A percentile compares a stretch with the other conserved stretches of the same genome.
These are phyloP conservation scores for Solanum dulcamara DNA, from an alignment of 257 asterid genomes.

Conservation along the genomic window DNA sequence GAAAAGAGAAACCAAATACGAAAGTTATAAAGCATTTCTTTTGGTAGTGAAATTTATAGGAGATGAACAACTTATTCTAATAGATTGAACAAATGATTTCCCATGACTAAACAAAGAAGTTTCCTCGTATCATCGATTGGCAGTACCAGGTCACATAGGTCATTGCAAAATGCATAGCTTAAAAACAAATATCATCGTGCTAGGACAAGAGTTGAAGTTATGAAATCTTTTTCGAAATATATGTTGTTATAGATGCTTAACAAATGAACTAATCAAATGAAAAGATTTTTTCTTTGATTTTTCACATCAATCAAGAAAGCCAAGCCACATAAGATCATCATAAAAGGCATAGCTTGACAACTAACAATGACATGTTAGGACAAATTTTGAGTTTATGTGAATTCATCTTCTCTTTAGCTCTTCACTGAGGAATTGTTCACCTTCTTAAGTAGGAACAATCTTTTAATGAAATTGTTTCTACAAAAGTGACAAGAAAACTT, in stretches of 20 bases:
- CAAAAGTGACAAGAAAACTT: background rate
- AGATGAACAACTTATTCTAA: background rate
- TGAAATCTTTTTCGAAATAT: background rate
- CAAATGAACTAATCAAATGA: background rate
- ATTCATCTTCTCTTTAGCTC: background rate
- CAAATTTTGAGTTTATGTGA: background rate
- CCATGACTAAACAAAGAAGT: background rate
- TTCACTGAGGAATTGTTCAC: background rate
- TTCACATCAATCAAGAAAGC: background rate
- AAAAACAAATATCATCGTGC: background rate
- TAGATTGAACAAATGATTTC: background rate
- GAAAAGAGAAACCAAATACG: conserved; percentile 3
- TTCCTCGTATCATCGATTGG: background rate
- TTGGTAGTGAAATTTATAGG: background rate
- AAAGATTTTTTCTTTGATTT: background rate
- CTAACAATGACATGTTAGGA: background rate
- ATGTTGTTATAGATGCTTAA: background rate
- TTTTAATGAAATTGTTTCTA: background rate
- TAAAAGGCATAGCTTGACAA: background rate
- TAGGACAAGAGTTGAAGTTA: background rate
- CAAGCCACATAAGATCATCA: background rate
- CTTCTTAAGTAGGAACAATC: background rate
- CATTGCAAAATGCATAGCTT: background rate
- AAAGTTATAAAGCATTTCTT: background rate
- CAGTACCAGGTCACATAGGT: background rate